Conservation (phyloP, 345 rosid genomes). For the Noccaea caerulescens region DNA sequence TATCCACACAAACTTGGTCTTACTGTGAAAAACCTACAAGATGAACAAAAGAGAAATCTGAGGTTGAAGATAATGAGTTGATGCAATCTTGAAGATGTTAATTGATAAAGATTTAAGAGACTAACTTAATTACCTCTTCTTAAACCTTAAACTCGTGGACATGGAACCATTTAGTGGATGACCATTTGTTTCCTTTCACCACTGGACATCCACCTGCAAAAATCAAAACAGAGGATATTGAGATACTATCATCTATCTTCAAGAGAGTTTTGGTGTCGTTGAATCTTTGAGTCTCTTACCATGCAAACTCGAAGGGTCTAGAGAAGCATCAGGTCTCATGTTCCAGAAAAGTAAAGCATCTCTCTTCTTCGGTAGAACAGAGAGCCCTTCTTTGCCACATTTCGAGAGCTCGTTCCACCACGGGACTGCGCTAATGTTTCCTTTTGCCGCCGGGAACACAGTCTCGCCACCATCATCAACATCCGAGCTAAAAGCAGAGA, state of each 20-base stretch:
- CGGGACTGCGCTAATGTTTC: conserved; percentile 80
- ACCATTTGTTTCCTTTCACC: conserved; percentile 96
- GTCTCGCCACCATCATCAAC: conserved; percentile 99
- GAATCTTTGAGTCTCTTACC: conserved; percentile 51
- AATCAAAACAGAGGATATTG: conserved; percentile 8
- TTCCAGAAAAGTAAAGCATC: conserved; percentile 99
- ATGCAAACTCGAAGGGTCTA: conserved; percentile 86
- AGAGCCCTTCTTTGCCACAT: conserved; percentile 87
- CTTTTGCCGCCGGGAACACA: conserved; percentile 90
- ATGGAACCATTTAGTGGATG: conserved; percentile 95
- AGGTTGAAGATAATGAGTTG: not conserved
- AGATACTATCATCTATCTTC: not conserved
- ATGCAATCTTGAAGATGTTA: conserved; percentile 4
- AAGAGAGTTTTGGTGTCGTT: not conserved
- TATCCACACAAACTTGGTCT: conserved; percentile 27
- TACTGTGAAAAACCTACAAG: conserved; percentile 17
- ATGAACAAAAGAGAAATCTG: not conserved
- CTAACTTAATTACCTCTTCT: conserved; percentile 44
- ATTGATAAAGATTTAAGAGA: conserved; percentile 12
- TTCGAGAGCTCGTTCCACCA: conserved; percentile 93
- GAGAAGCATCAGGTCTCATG: conserved; percentile 90
- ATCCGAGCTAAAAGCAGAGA: conserved; percentile 63
- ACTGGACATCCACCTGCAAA: conserved; percentile 90
- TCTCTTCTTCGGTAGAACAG: conserved; percentile 88
- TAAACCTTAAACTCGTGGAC: conserved; percentile 71